These are phyloP conservation scores for Populus simonii DNA, from an alignment of 345 rosid species.

Conservation along the genomic window DNA sequence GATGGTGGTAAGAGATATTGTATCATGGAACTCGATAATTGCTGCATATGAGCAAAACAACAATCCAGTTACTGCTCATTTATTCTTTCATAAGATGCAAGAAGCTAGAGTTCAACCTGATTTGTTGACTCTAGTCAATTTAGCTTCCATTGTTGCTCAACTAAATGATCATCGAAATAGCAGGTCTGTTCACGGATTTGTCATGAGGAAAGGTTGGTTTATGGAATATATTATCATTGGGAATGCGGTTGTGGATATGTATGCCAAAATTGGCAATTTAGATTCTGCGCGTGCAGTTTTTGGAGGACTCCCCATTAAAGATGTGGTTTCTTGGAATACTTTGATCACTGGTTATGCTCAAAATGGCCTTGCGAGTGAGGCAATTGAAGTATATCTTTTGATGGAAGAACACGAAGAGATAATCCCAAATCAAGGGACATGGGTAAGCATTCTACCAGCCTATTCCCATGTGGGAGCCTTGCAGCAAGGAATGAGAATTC, in stretches of 20 bases:
- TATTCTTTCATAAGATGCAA: conserved; percentile 61
- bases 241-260: conserved; percentile 75
- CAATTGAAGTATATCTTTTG: conserved; percentile 42
- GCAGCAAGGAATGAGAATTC: conserved; percentile 74
- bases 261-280: conserved; percentile 69
- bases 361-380: conserved; percentile 60
- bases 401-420: conserved; percentile 43
- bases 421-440: conserved; percentile 61
- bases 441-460: conserved; percentile 79
- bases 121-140: conserved; percentile 61
- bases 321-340: conserved; percentile 86
- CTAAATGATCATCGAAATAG: conserved; percentile 55
- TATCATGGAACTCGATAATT: conserved; percentile 87
- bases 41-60: conserved; percentile 59
- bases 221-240: conserved; percentile 56
- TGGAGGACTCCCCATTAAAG: conserved; percentile 53
- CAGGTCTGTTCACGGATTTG: conserved; percentile 62
- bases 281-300: conserved; percentile 68
- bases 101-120: conserved; percentile 51
- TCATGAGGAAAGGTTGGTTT: conserved; percentile 47
- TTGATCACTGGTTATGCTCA: conserved; percentile 78
- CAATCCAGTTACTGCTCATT: conserved; percentile 53
- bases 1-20: conserved; percentile 48
- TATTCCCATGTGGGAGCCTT: conserved; percentile 62
- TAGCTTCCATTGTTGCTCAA: conserved; percentile 63